Evolutionary conservation across 2,329 filamentous ascomycete species (phyloP).

Genomic region (Iodosphaeria phyllophila): DNA sequence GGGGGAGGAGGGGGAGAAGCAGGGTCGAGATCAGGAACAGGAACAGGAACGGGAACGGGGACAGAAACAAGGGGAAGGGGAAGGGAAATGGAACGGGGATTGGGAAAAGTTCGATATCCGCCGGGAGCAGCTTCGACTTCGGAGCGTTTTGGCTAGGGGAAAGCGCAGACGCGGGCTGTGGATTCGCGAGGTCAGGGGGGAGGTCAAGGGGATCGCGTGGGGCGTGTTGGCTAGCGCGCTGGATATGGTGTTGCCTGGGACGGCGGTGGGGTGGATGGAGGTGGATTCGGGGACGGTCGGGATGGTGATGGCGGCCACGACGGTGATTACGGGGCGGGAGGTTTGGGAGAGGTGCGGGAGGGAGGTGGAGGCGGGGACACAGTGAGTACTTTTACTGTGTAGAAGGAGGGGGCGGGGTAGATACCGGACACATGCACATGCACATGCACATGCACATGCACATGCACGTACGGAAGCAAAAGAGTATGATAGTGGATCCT

Average conservation of each 20-base stretch:
- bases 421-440: too few species aligned
- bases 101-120: conserved; percentile 6
- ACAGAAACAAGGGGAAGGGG: conserved; percentile 6
- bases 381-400: too few species aligned
- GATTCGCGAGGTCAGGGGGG: conserved; percentile 12
- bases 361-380: conserved; percentile 8
- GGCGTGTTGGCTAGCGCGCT: conserved; percentile 35
- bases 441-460: too few species aligned
- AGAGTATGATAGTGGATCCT: too few species aligned
- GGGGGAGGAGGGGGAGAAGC: background rate
- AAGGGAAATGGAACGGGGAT: conserved; percentile 4
- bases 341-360: conserved; percentile 37
- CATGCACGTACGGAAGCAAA: too few species aligned
- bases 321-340: conserved; percentile 37
- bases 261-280: conserved; percentile 39
- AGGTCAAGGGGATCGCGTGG: conserved; percentile 20
- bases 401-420: too few species aligned
- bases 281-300: conserved; percentile 33
- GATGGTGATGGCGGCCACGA: conserved; percentile 39
- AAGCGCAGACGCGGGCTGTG: conserved; percentile 14
- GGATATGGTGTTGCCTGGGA: conserved; percentile 43
- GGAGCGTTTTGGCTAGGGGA: conserved; percentile 13
- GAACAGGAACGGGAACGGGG: conserved; percentile 1
- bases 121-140: conserved; percentile 17
- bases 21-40: background rate